Conservation (phyloP, 768 basidiomycete genomes). For the Hirschioporus abietinus region DNA sequence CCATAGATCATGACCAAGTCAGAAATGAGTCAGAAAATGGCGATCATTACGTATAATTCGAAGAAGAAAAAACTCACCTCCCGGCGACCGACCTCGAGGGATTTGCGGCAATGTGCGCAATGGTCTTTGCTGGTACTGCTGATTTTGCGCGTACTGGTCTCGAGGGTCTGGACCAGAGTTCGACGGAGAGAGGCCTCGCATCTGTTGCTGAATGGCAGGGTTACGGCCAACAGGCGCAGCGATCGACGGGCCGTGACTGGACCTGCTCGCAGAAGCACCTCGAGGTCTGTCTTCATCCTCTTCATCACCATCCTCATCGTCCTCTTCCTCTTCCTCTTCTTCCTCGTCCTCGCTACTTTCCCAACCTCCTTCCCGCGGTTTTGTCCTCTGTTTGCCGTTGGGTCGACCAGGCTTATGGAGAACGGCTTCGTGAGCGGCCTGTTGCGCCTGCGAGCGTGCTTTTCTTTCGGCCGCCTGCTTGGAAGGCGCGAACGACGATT, state of each 20-base stretch:
- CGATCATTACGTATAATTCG: constrained; percentile 11
- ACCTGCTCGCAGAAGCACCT: not conserved
- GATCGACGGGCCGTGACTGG: constrained; percentile 9
- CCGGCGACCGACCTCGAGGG: constrained; percentile 28
- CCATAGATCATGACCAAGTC: not conserved
- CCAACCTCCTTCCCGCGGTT: constrained; percentile 43
- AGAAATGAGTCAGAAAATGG: constrained; percentile 31
- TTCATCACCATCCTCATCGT: constrained; percentile 23
- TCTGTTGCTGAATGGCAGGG: not conserved
- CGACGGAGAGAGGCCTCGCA: constrained; percentile 14
- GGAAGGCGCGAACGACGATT: constrained; percentile 86
- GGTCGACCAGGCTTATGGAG: constrained; percentile 66
- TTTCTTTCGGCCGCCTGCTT: constrained; percentile 81
- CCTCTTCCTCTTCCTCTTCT: constrained; percentile 67
- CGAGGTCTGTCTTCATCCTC: constrained; percentile 1
- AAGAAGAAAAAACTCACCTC: constrained; percentile 34
- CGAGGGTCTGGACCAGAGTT: constrained; percentile 11
- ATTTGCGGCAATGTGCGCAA: constrained; percentile 61
- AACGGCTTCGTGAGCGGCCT: constrained; percentile 76
- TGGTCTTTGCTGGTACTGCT: constrained; percentile 46
- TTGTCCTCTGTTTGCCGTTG: constrained; percentile 34
- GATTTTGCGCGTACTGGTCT: not conserved
- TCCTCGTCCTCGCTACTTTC: constrained; percentile 83
- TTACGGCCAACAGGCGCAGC: constrained; percentile 3
- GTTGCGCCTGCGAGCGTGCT: constrained; percentile 77